phyloP scores from a whole-genome alignment of 2,329 filamentous ascomycete genomes.

The Emericellopsis cladophorae region DNA sequence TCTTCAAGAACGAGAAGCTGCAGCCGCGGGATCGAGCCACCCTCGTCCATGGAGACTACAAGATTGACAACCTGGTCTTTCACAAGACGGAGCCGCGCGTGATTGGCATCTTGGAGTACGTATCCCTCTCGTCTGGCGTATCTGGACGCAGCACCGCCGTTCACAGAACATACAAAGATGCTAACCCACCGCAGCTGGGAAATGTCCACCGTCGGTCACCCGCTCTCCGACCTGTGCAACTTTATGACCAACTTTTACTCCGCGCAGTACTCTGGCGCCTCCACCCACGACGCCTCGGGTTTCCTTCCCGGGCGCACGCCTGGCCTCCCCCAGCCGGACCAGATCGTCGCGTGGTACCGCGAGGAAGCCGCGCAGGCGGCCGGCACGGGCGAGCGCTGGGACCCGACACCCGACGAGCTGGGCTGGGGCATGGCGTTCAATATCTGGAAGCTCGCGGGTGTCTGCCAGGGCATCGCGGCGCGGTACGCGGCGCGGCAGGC shows the following conservation, averaged over 20 bases:
- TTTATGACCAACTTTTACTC: slow-evolving; percentile 36
- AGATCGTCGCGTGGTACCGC: slow-evolving; percentile 28
- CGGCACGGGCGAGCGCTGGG: slow-evolving; percentile 30
- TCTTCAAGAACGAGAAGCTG: slow-evolving; percentile 56
- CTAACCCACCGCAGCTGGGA: slow-evolving; percentile 55
- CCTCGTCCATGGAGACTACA: slow-evolving; percentile 91
- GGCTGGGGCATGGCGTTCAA: slow-evolving; percentile 50
- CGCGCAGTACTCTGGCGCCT: slow-evolving; percentile 11
- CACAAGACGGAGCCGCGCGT: slow-evolving; percentile 79
- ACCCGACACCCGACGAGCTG: slow-evolving; percentile 44
- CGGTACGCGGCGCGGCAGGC: slow-evolving; percentile 76
- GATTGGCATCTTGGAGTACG: slow-evolving; percentile 80
- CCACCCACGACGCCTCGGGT: slow-evolving; percentile 19
- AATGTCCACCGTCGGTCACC: slow-evolving; percentile 96
- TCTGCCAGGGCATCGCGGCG: slow-evolving; percentile 83
- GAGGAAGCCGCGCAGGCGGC: slow-evolving; percentile 33
- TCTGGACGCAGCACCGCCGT: too few species aligned
- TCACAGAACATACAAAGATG: too few species aligned
- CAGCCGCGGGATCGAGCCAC: slow-evolving; percentile 69
- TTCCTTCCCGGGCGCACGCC: slow-evolving; percentile 53
- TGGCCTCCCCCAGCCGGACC: slow-evolving; percentile 40
- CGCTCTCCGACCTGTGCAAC: slow-evolving; percentile 81
- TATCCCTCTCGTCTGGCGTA: slow-evolving; percentile 4
- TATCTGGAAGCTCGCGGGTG: slow-evolving; percentile 47
- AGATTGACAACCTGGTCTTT: slow-evolving; percentile 85